These are phyloP conservation scores for Penicillium argentinense DNA, from an alignment of 495 filamentous ascomycete species.

Conservation along the genomic window DNA sequence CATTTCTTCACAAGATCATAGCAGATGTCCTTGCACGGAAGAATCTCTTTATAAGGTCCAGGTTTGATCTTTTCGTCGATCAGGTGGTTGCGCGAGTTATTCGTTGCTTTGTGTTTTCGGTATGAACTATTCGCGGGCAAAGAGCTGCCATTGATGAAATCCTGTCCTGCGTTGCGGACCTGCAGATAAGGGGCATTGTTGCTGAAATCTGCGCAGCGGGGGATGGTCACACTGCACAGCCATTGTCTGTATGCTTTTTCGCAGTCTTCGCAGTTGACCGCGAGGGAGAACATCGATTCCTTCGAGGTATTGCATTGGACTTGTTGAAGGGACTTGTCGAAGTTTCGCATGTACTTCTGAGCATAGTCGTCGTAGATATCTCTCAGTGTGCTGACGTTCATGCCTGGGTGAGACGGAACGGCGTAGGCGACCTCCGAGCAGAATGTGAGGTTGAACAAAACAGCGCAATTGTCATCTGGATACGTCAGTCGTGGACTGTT, in stretches of 20 bases:
- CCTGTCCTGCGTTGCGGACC: conserved; percentile 63
- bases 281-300: conserved; percentile 76
- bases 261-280: conserved; percentile 72
- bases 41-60: conserved; percentile 89
- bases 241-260: conserved; percentile 80
- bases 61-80: conserved; percentile 74
- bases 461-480: conserved; percentile 71
- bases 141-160: conserved; percentile 65
- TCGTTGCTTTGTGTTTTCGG: conserved; percentile 31
- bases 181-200: conserved; percentile 55
- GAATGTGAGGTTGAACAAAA: conserved; percentile 80
- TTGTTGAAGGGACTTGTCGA: conserved; percentile 77
- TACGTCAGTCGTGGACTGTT: conserved; percentile 10
- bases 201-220: conserved; percentile 82
- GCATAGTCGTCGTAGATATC: conserved; percentile 71
- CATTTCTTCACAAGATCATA: conserved; percentile 80
- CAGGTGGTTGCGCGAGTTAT: conserved; percentile 60
- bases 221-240: conserved; percentile 92
- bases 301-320: conserved; percentile 76
- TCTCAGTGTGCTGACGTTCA: conserved; percentile 48
- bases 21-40: conserved; percentile 84
- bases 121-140: conserved; percentile 41
- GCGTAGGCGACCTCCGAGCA: conserved; percentile 87
- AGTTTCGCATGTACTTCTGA: conserved; percentile 62
- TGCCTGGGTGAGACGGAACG: conserved; percentile 71